Evolutionary conservation across 176 grass and related monocot genomes (phyloP), one percentile per base, ranked within the genome.

Genomic region (Hordeum marinum): DNA sequence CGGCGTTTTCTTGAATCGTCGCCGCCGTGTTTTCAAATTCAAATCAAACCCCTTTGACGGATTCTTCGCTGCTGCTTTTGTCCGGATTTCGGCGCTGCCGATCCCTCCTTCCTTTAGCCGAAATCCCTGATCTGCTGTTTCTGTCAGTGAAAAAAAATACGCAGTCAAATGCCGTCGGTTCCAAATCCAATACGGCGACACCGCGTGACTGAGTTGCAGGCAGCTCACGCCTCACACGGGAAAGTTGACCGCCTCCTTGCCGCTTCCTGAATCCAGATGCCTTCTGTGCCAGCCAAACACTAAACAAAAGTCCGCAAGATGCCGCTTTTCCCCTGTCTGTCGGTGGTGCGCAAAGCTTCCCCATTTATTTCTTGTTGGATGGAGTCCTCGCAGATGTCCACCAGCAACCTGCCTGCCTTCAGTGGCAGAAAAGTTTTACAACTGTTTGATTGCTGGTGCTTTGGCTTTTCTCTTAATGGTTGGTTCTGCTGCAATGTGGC

Each of bases 181-280:
- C 68, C 37, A 17, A 29, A 29, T 50, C 46, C 15, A 7, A 2
- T 52, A 52, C 48, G 48, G 48, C 48, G 1, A 32, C 55, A 26
- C 46, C 25, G 15, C 79, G 79, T 54, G n/a, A 15, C n/a, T 37
- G 75, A 68, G 80, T 52, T 87, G 27, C 59, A 1, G 64, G 87
- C 80, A 87, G 80, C 80, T 84, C 84, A 54, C 36, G 58, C 40
- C 45, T 74, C 89, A 37, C 80, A 87, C 69, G 89, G 75, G 23
- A 80, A 87, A 75, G 80, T 83, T 87, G 89, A 90, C 89, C 74
- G 46, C 3, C 58, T 66, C 59, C 60, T 27, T 68, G 79, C 27
- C 59, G 45, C 75, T 55, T 60, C 65, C 57, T 74, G 73, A 83
- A 42, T 79, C 65, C 57, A 79, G 84, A 83, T 86, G 88, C 73